Percentiles rank a stretch among this genome's conserved stretches.
Evolutionary conservation across 2,329 filamentous ascomycete genomes (phyloP).

Genomic region (Talaromyces pinophilus): DNA sequence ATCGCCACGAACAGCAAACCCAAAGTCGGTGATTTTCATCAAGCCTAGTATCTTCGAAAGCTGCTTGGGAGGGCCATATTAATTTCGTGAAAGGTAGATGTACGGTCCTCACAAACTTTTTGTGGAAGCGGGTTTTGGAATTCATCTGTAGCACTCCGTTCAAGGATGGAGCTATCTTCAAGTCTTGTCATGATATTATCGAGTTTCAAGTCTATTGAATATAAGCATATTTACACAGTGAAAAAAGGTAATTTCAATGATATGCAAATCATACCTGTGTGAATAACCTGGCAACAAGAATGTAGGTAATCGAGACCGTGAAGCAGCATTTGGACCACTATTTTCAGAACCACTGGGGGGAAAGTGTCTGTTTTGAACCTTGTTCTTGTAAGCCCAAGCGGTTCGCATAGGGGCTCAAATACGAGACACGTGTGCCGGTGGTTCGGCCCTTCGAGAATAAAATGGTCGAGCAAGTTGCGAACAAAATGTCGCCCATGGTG

Average conservation of each 20-base stretch:
- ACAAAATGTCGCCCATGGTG: background rate
- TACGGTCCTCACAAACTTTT: slow-evolving; percentile 35
- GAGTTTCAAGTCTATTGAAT: background rate
- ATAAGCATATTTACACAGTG: background rate
- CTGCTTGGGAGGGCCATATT: background rate
- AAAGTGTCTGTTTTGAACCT: slow-evolving; percentile 30
- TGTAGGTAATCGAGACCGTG: slow-evolving; percentile 51
- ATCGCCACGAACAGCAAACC: slow-evolving; percentile 37
- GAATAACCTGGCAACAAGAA: slow-evolving; percentile 48
- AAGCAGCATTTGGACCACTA: slow-evolving; percentile 35
- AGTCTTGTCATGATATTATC: slow-evolving; percentile 15
- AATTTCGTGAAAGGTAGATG: slow-evolving; percentile 32
- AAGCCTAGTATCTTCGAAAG: background rate
- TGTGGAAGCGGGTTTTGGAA: slow-evolving; percentile 43
- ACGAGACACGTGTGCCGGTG: background rate
- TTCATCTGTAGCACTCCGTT: slow-evolving; percentile 32
- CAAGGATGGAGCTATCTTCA: slow-evolving; percentile 1
- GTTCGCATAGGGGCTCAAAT: slow-evolving; percentile 1
- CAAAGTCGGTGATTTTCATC: slow-evolving; percentile 40
- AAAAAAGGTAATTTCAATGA: too few relatives aligned
- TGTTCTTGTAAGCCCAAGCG: background rate
- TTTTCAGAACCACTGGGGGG: background rate
- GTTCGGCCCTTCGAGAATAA: background rate
- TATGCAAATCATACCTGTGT: slow-evolving; percentile 45
- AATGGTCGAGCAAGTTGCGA: background rate